Conservation (phyloP, 768 basidiomycete species). For the Pholiota microspora region DNA sequence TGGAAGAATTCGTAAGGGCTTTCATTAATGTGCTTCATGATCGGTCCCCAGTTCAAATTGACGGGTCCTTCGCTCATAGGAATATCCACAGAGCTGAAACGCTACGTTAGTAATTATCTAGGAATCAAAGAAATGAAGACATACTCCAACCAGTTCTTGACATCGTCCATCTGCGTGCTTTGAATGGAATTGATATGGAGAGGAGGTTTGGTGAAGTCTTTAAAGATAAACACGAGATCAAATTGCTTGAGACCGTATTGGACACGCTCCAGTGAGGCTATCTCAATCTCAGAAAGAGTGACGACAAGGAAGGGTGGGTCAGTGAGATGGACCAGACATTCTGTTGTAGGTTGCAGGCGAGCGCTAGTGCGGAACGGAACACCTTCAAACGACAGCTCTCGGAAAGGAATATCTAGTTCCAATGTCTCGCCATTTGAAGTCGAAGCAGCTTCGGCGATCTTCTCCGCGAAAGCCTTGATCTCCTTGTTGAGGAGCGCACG, state of each 20-base stretch:
- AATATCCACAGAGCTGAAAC: slow-evolving; percentile 88
- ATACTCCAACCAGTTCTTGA: slow-evolving; percentile 99
- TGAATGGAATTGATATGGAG: slow-evolving; percentile 98
- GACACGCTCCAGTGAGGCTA: slow-evolving; percentile 95
- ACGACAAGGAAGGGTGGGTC: slow-evolving; percentile 96
- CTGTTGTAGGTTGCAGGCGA: slow-evolving; percentile 92
- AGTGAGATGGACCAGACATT: slow-evolving; percentile 92
- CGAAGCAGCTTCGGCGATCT: slow-evolving; percentile 82
- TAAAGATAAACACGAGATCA: slow-evolving; percentile 95
- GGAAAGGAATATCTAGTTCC: slow-evolving; percentile 95
- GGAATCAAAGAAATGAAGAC: slow-evolving; percentile 27
- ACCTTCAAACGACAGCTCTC: slow-evolving; percentile 95
- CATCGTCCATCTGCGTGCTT: slow-evolving; percentile 86
- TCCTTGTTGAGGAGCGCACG: slow-evolving; percentile 89
- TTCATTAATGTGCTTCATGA: slow-evolving; percentile 99
- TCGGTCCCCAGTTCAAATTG: slow-evolving; percentile 96
- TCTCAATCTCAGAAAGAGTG: slow-evolving; percentile 91
- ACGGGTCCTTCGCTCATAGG: slow-evolving; percentile 94
- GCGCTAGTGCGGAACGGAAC: slow-evolving; percentile 96
- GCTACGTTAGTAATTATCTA: slow-evolving; percentile 7
- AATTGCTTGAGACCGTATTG: slow-evolving; percentile 97
- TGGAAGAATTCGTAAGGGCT: slow-evolving; percentile 95
- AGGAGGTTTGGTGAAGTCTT: slow-evolving; percentile 90
- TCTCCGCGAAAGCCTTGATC: slow-evolving; percentile 91
- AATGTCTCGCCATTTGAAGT: slow-evolving; percentile 72